Conservation (phyloP, 768 basidiomycete species). For the Tulasnella sp. region DNA sequence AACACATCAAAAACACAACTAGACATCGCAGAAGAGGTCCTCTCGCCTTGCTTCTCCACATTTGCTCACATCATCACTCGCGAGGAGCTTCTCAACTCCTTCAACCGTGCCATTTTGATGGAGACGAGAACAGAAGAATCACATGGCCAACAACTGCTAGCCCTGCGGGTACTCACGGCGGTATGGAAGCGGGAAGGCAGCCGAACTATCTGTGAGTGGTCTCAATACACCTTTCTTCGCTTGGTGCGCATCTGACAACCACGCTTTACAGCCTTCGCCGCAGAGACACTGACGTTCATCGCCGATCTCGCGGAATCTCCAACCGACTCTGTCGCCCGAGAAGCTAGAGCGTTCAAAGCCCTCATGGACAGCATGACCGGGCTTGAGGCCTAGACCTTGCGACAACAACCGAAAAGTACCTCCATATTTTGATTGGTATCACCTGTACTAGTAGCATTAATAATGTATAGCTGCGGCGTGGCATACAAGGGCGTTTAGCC, state of each 20-base stretch:
- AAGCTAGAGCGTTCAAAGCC: constrained; percentile 33
- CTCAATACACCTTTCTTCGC: not conserved
- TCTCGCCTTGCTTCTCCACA: constrained; percentile 9
- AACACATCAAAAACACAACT: constrained; percentile 28
- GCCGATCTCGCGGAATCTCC: constrained; percentile 83
- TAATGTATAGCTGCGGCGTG: too few species aligned
- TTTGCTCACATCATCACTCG: constrained; percentile 11
- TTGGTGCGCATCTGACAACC: not conserved
- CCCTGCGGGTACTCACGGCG: constrained; percentile 52
- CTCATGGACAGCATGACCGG: constrained; percentile 26
- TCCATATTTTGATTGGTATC: too few species aligned
- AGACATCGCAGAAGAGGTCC: constrained; percentile 23
- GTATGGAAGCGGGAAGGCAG: constrained; percentile 69
- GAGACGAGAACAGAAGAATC: constrained; percentile 76
- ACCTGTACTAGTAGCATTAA: too few species aligned
- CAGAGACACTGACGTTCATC: constrained; percentile 77
- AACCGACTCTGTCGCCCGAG: constrained; percentile 64
- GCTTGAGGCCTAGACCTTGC: constrained; percentile 11
- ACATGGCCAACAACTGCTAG: constrained; percentile 46
- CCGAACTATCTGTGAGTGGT: constrained; percentile 52
- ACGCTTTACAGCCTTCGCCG: constrained; percentile 45
- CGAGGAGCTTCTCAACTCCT: constrained; percentile 45
- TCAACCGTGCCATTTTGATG: constrained; percentile 79
- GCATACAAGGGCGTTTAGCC: too few species aligned
- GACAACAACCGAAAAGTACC: too few species aligned